phyloP scores from a whole-genome alignment of 257 asterid genomes.

The Primulina tabacum region DNA sequence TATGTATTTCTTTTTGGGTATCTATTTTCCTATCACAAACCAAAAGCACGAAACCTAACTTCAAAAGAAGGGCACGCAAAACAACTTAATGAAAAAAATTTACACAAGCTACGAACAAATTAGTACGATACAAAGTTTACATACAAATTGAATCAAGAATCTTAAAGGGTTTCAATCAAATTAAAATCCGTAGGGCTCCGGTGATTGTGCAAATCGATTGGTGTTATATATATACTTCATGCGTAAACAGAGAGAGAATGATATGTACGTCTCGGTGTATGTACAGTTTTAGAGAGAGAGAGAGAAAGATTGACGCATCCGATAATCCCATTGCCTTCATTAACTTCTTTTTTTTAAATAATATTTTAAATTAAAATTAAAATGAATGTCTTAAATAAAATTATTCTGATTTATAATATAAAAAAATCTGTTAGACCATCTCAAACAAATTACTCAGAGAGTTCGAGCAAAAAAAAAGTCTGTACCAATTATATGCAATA shows the following conservation, averaged over 20 bases:
- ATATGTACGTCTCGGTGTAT: background rate
- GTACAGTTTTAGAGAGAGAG: constrained; percentile 30
- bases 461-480: too few relatives aligned
- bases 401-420: too few relatives aligned
- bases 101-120: constrained; percentile 28
- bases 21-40: constrained; percentile 19
- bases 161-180: constrained; percentile 27
- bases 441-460: too few relatives aligned
- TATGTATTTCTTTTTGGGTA: constrained; percentile 22
- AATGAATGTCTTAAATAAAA: too few relatives aligned
- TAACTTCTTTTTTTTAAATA: too few relatives aligned
- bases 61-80: constrained; percentile 1
- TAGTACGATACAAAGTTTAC: constrained; percentile 25
- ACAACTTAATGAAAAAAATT: constrained; percentile 28
- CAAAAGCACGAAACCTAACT: constrained; percentile 33
- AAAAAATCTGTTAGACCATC: too few relatives aligned
- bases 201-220: constrained; percentile 19
- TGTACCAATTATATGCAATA: too few relatives aligned
- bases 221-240: background rate
- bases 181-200: constrained; percentile 32
- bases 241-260: background rate
- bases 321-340: too few relatives aligned
- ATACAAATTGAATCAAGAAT: constrained; percentile 47
- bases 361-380: too few relatives aligned
- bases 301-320: constrained; percentile 7